Percentiles rank a stretch among this genome's conserved stretches.
Evolutionary conservation across 352 stramenopile genomes (phyloP).

Genomic region (Phytopythium oedochilum): DNA sequence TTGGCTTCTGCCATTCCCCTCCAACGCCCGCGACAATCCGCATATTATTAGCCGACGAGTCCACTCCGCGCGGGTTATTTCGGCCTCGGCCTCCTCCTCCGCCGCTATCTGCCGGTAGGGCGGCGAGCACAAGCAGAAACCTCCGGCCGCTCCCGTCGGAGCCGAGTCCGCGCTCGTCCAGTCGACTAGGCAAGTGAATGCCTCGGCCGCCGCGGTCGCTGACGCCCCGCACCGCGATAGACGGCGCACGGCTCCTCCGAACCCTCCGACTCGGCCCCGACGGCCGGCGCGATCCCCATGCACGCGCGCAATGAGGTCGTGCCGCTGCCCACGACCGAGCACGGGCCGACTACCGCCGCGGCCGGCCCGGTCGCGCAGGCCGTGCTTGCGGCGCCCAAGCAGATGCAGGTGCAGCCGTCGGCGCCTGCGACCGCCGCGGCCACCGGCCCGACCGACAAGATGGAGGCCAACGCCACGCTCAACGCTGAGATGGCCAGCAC

Average conservation of each 20-base stretch:
- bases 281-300: slow-evolving; percentile 30
- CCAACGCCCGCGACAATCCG: too few species aligned
- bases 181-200: not conserved
- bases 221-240: not conserved
- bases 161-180: not conserved
- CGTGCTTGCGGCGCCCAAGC: slow-evolving; percentile 3
- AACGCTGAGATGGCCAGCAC: slow-evolving; percentile 33
- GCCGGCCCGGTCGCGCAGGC: slow-evolving; percentile 11
- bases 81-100: too few species aligned
- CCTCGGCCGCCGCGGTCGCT: not conserved
- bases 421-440: slow-evolving; percentile 6
- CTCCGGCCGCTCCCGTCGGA: not conserved
- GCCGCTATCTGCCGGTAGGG: too few species aligned
- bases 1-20: too few species aligned
- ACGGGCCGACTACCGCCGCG: slow-evolving; percentile 2
- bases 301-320: slow-evolving; percentile 61
- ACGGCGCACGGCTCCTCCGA: too few species aligned
- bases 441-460: slow-evolving; percentile 4
- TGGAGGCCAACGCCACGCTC: slow-evolving; percentile 16
- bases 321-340: slow-evolving; percentile 21
- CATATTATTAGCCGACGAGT: too few species aligned
- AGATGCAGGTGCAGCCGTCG: not conserved
- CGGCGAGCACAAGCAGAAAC: not conserved
- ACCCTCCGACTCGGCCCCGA: not conserved
- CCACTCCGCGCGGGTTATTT: not conserved